Percentiles rank a stretch among this genome's conserved stretches.
phyloP scores from a whole-genome alignment of 176 grass and related monocot species.

The Aegilops sharonensis region DNA sequence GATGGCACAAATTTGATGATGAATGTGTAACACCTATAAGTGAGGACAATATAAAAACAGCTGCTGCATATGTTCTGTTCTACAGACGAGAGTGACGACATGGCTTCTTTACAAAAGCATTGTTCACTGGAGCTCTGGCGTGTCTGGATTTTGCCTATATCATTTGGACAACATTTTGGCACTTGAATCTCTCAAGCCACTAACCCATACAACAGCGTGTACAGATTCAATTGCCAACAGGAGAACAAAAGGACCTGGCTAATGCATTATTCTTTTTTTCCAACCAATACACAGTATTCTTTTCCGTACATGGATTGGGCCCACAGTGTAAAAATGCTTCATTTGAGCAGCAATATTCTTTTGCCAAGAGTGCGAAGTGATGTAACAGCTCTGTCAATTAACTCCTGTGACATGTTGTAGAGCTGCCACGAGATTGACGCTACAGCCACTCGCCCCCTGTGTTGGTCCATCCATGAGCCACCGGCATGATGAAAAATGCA shows the following conservation, averaged over 20 bases:
- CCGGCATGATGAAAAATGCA: conserved; percentile 7
- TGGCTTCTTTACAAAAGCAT: not conserved
- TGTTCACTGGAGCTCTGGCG: not conserved
- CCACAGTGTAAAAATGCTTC: conserved; percentile 10
- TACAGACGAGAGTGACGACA: conserved; percentile 56
- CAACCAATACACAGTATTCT: conserved; percentile 20
- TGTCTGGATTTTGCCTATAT: conserved; percentile 12
- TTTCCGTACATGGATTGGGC: conserved; percentile 33
- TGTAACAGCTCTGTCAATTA: conserved; percentile 37
- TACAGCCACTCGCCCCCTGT: not conserved
- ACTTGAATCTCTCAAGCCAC: conserved; percentile 47
- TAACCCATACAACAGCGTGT: conserved; percentile 40
- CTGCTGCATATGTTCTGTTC: conserved; percentile 89
- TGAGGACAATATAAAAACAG: conserved; percentile 73
- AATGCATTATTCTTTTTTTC: conserved; percentile 37
- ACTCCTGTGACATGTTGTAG: conserved; percentile 23
- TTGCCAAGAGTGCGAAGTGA: conserved; percentile 3
- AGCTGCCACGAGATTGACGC: not conserved
- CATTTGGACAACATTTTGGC: conserved; percentile 9
- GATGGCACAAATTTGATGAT: conserved; percentile 95
- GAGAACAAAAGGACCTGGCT: conserved; percentile 10
- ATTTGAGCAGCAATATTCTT: conserved; percentile 20
- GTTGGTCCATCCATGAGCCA: conserved; percentile 7
- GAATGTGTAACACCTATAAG: conserved; percentile 52
- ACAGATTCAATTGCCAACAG: conserved; percentile 56